These are phyloP conservation scores for Pythium scleroteichum DNA, from an alignment of 352 stramenopile genomes.

Conservation along the genomic window DNA sequence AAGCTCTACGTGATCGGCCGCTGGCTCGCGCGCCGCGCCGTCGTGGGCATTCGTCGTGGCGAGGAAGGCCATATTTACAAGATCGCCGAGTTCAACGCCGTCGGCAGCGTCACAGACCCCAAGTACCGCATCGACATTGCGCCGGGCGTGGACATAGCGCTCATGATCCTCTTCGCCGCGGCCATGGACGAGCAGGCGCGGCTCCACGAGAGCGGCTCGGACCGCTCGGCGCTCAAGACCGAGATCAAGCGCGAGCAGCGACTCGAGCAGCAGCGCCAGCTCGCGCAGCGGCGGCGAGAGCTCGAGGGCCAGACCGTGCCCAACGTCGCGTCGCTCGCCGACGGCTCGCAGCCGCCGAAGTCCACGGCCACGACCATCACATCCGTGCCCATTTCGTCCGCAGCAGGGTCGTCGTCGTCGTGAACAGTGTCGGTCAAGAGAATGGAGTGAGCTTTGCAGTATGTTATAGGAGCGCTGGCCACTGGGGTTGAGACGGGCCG, in stretches of 20 bases:
- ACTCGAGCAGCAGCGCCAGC: conserved; percentile 1
- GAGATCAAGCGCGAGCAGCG: conserved; percentile 20
- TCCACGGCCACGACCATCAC: conserved; percentile 11
- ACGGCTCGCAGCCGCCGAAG: background rate
- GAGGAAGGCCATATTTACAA: conserved; percentile 18
- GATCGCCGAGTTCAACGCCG: conserved; percentile 21
- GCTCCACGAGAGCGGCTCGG: conserved; percentile 13
- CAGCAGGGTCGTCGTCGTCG: background rate
- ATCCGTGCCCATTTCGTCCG: conserved; percentile 5
- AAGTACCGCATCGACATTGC: conserved; percentile 22
- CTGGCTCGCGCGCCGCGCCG: conserved; percentile 20
- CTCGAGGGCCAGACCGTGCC: background rate
- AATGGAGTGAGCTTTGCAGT: no score
- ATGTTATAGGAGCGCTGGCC: no score
- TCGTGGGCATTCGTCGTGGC: conserved; percentile 18
- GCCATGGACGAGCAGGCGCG: conserved; percentile 26
- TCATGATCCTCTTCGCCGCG: conserved; percentile 21
- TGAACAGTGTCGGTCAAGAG: background rate
- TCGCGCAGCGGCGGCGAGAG: background rate
- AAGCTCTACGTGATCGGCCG: conserved; percentile 20
- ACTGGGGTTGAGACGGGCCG: no score
- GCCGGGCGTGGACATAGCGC: conserved; percentile 21
- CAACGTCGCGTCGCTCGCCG: background rate
- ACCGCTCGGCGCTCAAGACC: conserved; percentile 15
- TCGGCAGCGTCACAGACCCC: conserved; percentile 8